Conservation (phyloP, 495 filamentous ascomycete species). For the Penicillium cinerascens region DNA sequence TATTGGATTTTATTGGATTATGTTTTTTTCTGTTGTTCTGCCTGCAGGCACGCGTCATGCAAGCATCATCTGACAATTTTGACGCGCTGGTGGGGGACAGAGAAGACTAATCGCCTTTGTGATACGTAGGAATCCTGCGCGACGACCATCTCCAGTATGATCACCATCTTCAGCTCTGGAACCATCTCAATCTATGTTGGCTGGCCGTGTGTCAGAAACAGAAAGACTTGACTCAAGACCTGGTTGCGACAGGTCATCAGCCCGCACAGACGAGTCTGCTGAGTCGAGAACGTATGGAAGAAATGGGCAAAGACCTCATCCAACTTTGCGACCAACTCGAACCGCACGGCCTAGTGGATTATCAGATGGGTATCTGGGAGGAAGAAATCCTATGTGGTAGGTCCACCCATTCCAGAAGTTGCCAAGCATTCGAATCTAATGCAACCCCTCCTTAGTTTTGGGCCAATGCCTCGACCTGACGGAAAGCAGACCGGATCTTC, state of each 20-base stretch:
- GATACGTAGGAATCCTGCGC: constrained; percentile 57
- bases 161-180: constrained; percentile 80
- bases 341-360: constrained; percentile 87
- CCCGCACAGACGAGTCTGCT: constrained; percentile 64
- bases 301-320: constrained; percentile 78
- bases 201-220: constrained; percentile 82
- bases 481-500: constrained; percentile 35
- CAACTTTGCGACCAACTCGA: constrained; percentile 82
- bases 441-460: constrained; percentile 48
- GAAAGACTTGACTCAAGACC: constrained; percentile 65
- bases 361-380: constrained; percentile 95
- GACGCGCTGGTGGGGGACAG: not conserved
- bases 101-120: constrained; percentile 28
- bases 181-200: constrained; percentile 95
- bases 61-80: constrained; percentile 16
- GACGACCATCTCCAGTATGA: constrained; percentile 71
- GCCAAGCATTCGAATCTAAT: not conserved
- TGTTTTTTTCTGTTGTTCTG: not conserved
- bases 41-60: constrained; percentile 20
- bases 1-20: not conserved
- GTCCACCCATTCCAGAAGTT: constrained; percentile 25
- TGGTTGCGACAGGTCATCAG: constrained; percentile 57
- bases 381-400: constrained; percentile 83
- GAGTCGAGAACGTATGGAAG: constrained; percentile 62
- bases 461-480: constrained; percentile 61